phyloP scores from a whole-genome alignment of 1,139 yeast species.

The Meyerozyma smithsonii region DNA sequence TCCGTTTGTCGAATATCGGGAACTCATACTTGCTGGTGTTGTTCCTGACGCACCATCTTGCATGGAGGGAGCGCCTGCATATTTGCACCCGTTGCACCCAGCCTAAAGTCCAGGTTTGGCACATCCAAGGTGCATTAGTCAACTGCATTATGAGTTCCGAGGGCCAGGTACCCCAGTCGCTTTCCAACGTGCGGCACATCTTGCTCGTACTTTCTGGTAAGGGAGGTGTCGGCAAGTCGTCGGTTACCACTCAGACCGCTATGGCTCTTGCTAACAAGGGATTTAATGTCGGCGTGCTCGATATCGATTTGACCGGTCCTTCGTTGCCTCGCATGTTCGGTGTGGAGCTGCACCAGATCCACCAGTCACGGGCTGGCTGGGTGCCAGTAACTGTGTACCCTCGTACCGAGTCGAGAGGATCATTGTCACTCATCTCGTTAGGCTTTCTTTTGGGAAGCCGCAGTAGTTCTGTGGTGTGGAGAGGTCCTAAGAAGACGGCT shows the following conservation, averaged over 20 bases:
- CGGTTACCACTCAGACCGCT: slow-evolving; percentile 92
- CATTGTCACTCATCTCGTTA: slow-evolving; percentile 71
- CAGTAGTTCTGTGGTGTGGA: slow-evolving; percentile 93
- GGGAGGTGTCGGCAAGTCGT: slow-evolving; percentile 84
- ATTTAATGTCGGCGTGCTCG: slow-evolving; percentile 82
- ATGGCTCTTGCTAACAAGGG: slow-evolving; percentile 68
- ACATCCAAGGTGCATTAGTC: background rate
- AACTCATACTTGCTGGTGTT: slow-evolving; percentile 14
- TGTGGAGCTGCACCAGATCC: slow-evolving; percentile 72
- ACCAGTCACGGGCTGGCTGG: slow-evolving; percentile 86
- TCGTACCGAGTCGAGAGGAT: slow-evolving; percentile 25
- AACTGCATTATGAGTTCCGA: slow-evolving; percentile 1
- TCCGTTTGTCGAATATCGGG: slow-evolving; percentile 26
- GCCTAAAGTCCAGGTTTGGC: background rate
- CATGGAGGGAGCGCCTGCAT: background rate
- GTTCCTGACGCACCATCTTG: background rate
- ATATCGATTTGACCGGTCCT: slow-evolving; percentile 95
- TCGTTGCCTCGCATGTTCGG: slow-evolving; percentile 97
- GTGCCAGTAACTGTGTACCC: slow-evolving; percentile 62
- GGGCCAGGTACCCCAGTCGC: slow-evolving; percentile 45
- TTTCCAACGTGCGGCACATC: slow-evolving; percentile 65
- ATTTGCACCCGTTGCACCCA: background rate
- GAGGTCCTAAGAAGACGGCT: slow-evolving; percentile 97
- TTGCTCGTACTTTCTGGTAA: slow-evolving; percentile 42
- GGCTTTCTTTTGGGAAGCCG: slow-evolving; percentile 83